Conservation (phyloP, 306 rosid genomes). For the Lathyrus sativus region DNA sequence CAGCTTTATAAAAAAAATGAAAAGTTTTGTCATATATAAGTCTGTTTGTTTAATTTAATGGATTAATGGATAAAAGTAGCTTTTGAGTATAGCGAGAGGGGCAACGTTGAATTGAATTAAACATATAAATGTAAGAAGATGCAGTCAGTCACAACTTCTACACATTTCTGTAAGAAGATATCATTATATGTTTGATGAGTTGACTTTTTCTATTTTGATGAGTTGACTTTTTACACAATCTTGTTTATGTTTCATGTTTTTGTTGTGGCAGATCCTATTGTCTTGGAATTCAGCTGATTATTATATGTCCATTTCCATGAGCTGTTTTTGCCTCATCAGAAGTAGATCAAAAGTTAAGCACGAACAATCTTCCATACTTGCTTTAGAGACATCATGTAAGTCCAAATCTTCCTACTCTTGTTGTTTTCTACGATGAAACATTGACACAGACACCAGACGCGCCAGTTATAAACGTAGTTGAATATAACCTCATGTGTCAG, state of each 20-base stretch:
- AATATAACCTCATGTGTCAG: too few species aligned
- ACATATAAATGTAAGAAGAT: background rate
- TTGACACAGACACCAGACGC: background rate
- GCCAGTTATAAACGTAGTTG: background rate
- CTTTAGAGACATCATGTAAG: conserved; percentile 77
- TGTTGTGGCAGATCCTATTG: conserved; percentile 42
- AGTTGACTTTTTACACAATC: background rate
- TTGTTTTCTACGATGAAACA: background rate
- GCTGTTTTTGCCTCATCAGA: conserved; percentile 51
- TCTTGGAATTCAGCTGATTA: background rate
- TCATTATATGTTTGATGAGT: too few species aligned
- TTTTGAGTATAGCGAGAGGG: background rate
- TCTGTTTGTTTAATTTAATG: background rate
- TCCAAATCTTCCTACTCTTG: background rate
- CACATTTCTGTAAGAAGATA: conserved; percentile 38
- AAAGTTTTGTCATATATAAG: background rate
- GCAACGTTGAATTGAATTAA: background rate
- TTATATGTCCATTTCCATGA: conserved; percentile 37
- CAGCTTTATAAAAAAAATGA: background rate
- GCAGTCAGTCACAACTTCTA: background rate
- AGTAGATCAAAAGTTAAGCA: conserved; percentile 34
- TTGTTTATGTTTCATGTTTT: conserved; percentile 22
- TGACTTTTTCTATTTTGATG: background rate
- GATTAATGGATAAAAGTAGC: background rate
- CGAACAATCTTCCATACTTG: conserved; percentile 49